Evolutionary conservation across 345 rosid genomes (phyloP).

Genomic region (Eucalyptus coolabah): DNA sequence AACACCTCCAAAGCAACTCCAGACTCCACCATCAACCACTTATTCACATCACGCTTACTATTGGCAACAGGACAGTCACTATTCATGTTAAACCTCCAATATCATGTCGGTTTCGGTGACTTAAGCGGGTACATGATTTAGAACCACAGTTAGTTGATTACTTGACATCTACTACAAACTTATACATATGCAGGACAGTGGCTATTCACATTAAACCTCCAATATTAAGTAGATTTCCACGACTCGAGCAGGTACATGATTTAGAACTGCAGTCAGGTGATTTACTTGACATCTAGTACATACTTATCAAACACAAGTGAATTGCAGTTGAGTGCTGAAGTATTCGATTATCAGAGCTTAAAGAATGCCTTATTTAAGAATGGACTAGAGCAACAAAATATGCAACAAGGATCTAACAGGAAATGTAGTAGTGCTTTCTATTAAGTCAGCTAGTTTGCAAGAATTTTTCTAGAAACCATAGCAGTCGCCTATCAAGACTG

Average conservation of each 20-base stretch:
- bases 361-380: neutral
- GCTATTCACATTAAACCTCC: neutral
- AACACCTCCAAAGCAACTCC: neutral
- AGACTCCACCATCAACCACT: neutral
- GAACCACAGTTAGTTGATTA: fast-evolving
- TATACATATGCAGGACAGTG: no score
- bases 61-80: neutral
- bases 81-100: neutral
- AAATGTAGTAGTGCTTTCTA: neutral
- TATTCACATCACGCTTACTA: neutral
- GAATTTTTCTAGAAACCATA: neutral
- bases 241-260: neutral
- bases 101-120: fast-evolving
- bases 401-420: neutral
- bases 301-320: neutral
- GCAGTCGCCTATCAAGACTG: neutral
- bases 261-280: neutral
- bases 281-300: neutral
- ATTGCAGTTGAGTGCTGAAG: neutral
- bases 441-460: neutral
- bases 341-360: neutral
- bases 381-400: neutral
- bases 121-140: neutral
- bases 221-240: neutral
- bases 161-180: neutral